Evolutionary conservation across 306 rosid species (phyloP), one percentile per base, ranked within the genome.

Genomic region (Datisca glomerata): DNA sequence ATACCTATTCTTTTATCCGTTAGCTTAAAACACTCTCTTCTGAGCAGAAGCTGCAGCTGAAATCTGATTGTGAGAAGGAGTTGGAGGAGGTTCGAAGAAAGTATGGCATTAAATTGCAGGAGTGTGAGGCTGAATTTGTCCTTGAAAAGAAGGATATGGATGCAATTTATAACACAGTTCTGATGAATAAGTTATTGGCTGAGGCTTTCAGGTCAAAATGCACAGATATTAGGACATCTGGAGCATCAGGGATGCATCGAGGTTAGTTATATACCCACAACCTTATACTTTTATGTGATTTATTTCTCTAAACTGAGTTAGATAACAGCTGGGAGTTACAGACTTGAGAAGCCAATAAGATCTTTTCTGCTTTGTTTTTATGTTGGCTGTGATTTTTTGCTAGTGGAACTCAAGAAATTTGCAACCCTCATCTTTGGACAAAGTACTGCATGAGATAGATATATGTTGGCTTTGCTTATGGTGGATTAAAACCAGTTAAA

Each of bases 151-250:
- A 50, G 43, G 54, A 55, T 41, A 58, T 73, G 24, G 80, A 87
- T 18, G 39, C 59, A 50, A 58, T 16, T 49, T 48, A 18, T 33
- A 44, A 38, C 42, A 55, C 45, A 47, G 80, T 83, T 54, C 24
- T 21, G 47, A 46, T 43, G 68, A 68, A 74, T 41, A 67, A 61
- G 60, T 23, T 58, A 36, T 74, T 84, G 79, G 85, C 86, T 0
- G 78, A 70, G 51, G 74, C 93, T 43, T 72, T 74, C 43, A 69
- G 68, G 65, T 65, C 56, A 39, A 79, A 74, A 57, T 73, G 80
- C 56, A 51, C 19, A 59, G 75, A 79, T 59, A 48, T 21, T 56
- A 61, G 25, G 44, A 47, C 55, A 53, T 16, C 66, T 14, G 67
- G 65, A 48, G 24, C 59, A 13, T 33, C 66, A 28, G 71, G 63